Conservation (phyloP, 257 asterid genomes). For the Vinca minor region DNA sequence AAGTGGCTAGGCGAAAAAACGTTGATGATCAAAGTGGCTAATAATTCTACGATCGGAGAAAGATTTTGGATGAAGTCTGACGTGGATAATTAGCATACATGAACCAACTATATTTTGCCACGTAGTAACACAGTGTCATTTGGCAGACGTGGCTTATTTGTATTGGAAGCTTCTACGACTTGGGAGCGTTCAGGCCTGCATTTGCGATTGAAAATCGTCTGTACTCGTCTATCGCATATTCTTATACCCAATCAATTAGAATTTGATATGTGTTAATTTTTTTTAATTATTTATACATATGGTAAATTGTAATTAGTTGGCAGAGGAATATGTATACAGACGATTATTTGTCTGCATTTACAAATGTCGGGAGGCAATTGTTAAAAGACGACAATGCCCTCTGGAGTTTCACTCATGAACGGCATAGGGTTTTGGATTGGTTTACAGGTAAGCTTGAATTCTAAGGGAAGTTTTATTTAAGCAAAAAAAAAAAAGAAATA, state of each 20-base stretch:
- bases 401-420: not conserved
- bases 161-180: constrained; percentile 44
- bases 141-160: constrained; percentile 35
- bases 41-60: too few species aligned
- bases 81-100: constrained; percentile 17
- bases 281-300: too few species aligned
- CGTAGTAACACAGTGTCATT: constrained; percentile 32
- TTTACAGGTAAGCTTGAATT: not conserved
- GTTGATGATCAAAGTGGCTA: too few species aligned
- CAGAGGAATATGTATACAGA: too few species aligned
- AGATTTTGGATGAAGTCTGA: constrained; percentile 15
- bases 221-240: too few species aligned
- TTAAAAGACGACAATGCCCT: constrained; percentile 10
- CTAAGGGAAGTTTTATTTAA: not conserved
- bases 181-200: constrained; percentile 10
- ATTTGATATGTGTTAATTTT: too few species aligned
- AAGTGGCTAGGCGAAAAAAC: too few species aligned
- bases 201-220: too few species aligned
- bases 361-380: constrained; percentile 10
- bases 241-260: too few species aligned
- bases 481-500: not conserved
- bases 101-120: constrained; percentile 14
- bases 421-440: not conserved
- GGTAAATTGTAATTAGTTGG: too few species aligned
- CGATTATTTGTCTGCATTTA: too few species aligned